Conservation (phyloP, 306 rosid species). For the Notholithocarpus densiflorus region DNA sequence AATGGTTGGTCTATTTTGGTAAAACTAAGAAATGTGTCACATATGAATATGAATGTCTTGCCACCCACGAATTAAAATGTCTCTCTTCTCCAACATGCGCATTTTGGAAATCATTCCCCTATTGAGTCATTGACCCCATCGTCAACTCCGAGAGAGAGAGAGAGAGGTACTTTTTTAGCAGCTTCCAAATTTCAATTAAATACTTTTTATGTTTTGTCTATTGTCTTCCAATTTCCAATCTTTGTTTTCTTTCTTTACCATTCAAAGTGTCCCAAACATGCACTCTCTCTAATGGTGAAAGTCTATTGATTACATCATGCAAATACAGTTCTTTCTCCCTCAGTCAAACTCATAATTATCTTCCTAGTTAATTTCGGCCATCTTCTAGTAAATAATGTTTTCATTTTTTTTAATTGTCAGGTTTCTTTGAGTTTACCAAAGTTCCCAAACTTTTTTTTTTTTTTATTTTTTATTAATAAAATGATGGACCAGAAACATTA, state of each 20-base stretch:
- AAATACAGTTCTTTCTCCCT: not conserved
- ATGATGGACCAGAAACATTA: not conserved
- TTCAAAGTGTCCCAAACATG: not conserved
- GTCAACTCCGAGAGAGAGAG: not conserved
- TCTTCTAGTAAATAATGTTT: not conserved
- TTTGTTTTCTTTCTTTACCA: not conserved
- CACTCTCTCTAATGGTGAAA: not conserved
- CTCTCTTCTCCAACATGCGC: slow-evolving; percentile 19
- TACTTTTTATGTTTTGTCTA: not conserved
- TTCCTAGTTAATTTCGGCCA: not conserved
- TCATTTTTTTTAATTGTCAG: not conserved
- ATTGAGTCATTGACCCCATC: slow-evolving; percentile 41
- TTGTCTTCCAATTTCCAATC: not conserved
- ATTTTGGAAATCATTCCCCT: slow-evolving; percentile 33
- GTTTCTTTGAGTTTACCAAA: not conserved
- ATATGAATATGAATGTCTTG: slow-evolving; percentile 3
- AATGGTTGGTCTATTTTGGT: slow-evolving; percentile 5
- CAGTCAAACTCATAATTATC: not conserved
- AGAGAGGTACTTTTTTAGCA: not conserved
- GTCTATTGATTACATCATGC: not conserved
- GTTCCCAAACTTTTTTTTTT: not conserved
- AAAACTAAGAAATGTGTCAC: not conserved
- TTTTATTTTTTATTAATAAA: not conserved
- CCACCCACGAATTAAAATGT: not conserved
- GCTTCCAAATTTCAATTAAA: not conserved